These are phyloP conservation scores for Beauveria sp. DNA, from an alignment of 2,329 filamentous ascomycete genomes.

Conservation along the genomic window DNA sequence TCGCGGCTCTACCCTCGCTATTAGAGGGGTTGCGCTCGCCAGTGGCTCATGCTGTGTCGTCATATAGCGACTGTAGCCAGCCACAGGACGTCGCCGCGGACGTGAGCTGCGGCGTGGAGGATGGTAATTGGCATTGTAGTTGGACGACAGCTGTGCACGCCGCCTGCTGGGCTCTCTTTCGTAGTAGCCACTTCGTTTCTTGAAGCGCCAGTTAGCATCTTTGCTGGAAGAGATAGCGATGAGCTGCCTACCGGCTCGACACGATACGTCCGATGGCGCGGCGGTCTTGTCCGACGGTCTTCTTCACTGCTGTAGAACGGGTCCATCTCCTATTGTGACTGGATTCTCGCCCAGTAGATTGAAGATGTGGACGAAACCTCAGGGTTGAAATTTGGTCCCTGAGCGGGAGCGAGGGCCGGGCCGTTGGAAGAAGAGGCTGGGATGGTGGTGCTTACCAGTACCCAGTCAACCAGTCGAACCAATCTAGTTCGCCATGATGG, in stretches of 20 bases:
- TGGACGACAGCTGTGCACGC: neutral
- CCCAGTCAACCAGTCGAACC: too few relatives aligned
- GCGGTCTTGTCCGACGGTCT: neutral
- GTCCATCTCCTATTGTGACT: neutral
- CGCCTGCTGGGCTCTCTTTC: neutral
- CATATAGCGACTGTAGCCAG: neutral
- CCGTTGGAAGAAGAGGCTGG: conserved; percentile 4
- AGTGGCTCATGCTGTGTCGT: neutral
- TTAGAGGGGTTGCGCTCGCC: neutral
- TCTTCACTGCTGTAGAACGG: conserved; percentile 2
- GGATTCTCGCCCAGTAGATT: neutral
- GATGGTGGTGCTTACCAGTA: neutral
- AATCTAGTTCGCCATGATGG: neutral
- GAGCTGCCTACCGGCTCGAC: neutral
- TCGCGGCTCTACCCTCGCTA: neutral
- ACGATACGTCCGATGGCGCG: neutral
- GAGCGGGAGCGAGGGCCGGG: conserved; percentile 9
- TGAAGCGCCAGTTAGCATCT: neutral
- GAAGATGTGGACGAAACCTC: neutral
- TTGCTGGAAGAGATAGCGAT: neutral
- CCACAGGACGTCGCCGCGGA: neutral
- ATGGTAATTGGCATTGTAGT: neutral
- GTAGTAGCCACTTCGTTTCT: neutral
- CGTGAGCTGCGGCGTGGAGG: neutral
- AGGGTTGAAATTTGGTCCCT: neutral